Evolutionary conservation across 345 rosid species (phyloP), one percentile per base, ranked within the genome.

Genomic region (Hibiscus syriacus): DNA sequence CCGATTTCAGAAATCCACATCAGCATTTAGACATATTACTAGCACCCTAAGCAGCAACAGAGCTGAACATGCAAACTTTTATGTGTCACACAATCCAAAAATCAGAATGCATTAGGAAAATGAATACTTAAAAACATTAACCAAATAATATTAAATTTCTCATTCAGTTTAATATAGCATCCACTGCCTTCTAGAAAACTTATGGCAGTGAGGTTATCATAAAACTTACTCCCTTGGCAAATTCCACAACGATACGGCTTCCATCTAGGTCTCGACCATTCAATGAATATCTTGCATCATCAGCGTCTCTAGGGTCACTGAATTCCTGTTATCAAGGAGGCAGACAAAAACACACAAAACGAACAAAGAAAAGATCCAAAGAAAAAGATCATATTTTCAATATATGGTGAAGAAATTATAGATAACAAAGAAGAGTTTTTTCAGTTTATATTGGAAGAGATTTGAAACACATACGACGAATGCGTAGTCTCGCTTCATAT

Each of bases 401-500:
- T 50, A 54, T 52, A 69, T 23, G 41, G 6, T 1, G 20, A 29
- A 54, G 17, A 19, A 2, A 30, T 16, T 6, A 45, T 19, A 64
- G 11, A 45, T 11, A 45, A 43, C 5, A 8, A n/a, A 41, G 25
- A 64, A 66, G 26, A 17, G 17, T 23, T 19, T 60, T 27, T 20
- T 34, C 26, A n/a, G n/a, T 2, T 32, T 46, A 32, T 59, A 0
- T 55, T 38, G 17, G 59, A 3, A 71, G 60, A 56, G 46, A 14
- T 45, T 39, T 63, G 64, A 65, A 50, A 34, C 73, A 86, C 96
- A 71, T 89, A 89, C 96, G 78, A 89, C 96, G 72, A 89, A 89
- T 68, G 96, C 96, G 56, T 82, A 89, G 86, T 89, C 96, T 67
- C 92, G 90, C 96, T 89, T 89, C 96, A 89, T 86, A 86, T 89